These are phyloP conservation scores for Brassica balearica DNA, from an alignment of 441 rosid genomes.

Conservation along the genomic window DNA sequence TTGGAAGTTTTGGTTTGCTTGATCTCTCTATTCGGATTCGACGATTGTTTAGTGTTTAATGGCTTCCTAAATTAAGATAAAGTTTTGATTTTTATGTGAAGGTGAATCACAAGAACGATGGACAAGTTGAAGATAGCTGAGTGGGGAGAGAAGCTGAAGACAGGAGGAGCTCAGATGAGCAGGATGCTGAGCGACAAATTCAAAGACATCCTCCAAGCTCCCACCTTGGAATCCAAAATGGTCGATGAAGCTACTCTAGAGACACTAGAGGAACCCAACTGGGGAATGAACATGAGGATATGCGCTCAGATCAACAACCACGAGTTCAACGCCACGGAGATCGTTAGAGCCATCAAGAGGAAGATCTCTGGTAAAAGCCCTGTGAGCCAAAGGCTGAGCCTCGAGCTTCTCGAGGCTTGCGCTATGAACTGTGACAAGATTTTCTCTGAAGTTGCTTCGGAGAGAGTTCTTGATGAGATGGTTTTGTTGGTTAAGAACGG, in stretches of 20 bases:
- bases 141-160: conserved; percentile 76
- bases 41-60: background rate
- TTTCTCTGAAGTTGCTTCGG: conserved; percentile 83
- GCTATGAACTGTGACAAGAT: conserved; percentile 85
- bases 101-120: conserved; percentile 46
- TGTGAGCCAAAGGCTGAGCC: conserved; percentile 68
- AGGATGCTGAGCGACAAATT: conserved; percentile 75
- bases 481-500: conserved; percentile 76
- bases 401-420: conserved; percentile 82
- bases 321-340: conserved; percentile 69
- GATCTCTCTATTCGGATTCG: background rate
- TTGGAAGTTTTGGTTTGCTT: background rate
- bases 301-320: conserved; percentile 79
- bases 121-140: conserved; percentile 71
- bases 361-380: conserved; percentile 58
- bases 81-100: conserved; percentile 1
- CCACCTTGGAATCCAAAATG: conserved; percentile 77
- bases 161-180: conserved; percentile 83
- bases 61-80: conserved; percentile 10
- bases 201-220: conserved; percentile 83
- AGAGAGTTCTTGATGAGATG: conserved; percentile 90
- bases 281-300: conserved; percentile 93
- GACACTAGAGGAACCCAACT: conserved; percentile 72
- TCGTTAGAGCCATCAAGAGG: conserved; percentile 43
- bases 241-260: conserved; percentile 89